These are phyloP conservation scores for Leucosporidium yakuticum DNA, from an alignment of 768 basidiomycete species.

Conservation along the genomic window DNA sequence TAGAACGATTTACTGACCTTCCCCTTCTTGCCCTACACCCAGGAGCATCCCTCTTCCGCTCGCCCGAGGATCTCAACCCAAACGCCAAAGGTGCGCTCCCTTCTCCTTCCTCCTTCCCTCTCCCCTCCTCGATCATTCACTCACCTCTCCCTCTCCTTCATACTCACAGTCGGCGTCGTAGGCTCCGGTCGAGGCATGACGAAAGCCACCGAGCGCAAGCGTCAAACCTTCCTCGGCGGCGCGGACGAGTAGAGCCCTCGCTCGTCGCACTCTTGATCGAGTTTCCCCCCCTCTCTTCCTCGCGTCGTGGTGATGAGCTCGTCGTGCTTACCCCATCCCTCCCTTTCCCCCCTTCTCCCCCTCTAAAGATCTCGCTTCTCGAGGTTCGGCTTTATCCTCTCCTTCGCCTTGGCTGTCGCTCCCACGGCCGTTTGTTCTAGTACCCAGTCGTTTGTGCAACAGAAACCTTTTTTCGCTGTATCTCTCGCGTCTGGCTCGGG, in stretches of 20 bases:
- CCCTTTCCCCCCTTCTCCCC: too few relatives aligned
- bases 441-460: too few relatives aligned
- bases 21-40: slow-evolving; percentile 45
- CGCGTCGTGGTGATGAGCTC: too few relatives aligned
- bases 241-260: slow-evolving; percentile 46
- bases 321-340: too few relatives aligned
- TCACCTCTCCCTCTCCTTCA: not conserved
- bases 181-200: slow-evolving; percentile 88
- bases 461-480: too few relatives aligned
- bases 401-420: too few relatives aligned
- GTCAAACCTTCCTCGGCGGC: slow-evolving; percentile 63
- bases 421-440: too few relatives aligned
- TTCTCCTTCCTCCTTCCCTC: slow-evolving; percentile 21
- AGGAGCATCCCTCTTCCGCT: slow-evolving; percentile 81
- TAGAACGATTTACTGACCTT: not conserved
- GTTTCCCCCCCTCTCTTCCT: too few relatives aligned
- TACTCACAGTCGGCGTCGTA: slow-evolving; percentile 70
- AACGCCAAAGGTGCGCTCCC: slow-evolving; percentile 64
- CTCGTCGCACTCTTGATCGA: too few relatives aligned
- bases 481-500: too few relatives aligned
- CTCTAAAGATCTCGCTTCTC: too few relatives aligned
- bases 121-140: not conserved
- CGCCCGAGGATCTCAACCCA: slow-evolving; percentile 69
- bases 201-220: slow-evolving; percentile 58
- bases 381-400: too few relatives aligned